Base-by-base conservation (phyloP, 1,139 yeast genomes). In the Taphrina betulina region DNA sequence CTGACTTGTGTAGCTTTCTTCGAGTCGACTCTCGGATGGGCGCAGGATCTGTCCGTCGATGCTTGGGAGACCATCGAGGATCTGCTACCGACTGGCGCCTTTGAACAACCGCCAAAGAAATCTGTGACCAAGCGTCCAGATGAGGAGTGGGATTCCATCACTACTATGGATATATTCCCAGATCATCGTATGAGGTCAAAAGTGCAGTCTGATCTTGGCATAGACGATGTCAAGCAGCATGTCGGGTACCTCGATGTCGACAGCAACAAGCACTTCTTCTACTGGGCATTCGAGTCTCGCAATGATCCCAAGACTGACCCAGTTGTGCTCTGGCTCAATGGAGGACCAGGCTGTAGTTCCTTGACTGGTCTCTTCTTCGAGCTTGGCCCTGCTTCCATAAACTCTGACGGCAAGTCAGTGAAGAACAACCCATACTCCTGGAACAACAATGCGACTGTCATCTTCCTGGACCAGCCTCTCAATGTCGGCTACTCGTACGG, bases 391-490 rank as follows among this genome's bases (percentile, higher is more conserved):
- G 78, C 95, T 1, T 78, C 85, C 19, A 82, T 89, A 62, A 81
- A 78, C 64, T 68, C 77, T 29, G 77, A 83, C 58, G 72, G 85
- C 64, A 79, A 82, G 67, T 94, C 95, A 26, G 78, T 82, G 57
- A 58, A 45, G 23, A 75, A 74, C 71, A 88, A 88, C 73, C 90
- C 90, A 43, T 73, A 79, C 71, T 79, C 95, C 10, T 89, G 96
- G 96, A 89, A 88, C 71, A 75, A 79, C 63, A 88, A 88, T 66
- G 96, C 96, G 22, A 80, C 92, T 16, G 92, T 89, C 38, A 86
- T 90, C 67, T 90, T 86, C 76, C 78, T 90, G 66, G 97, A 90
- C 71, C 96, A 89, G 72, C 97, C 97, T 1, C 95, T 89, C 56
- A 87, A 88, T 61, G 95, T 86, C 53, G 97, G 96, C 45, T 89